Evolutionary conservation across 2,329 filamentous ascomycete genomes (phyloP).

Genomic region (Exophiala spinifera): DNA sequence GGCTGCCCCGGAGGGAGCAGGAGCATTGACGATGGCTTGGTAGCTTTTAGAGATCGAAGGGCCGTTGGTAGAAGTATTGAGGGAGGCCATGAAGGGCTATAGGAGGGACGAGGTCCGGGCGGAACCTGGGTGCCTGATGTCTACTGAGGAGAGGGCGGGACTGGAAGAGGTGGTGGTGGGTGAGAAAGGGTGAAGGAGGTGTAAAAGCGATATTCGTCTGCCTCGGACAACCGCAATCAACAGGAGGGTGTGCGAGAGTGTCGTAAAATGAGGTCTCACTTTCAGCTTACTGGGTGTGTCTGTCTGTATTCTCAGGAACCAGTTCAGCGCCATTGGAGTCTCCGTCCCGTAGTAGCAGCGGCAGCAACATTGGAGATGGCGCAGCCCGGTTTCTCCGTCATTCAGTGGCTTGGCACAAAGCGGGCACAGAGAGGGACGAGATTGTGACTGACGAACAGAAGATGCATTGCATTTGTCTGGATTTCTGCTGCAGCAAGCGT

Average conservation of each 20-base stretch:
- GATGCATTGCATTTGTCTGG: too few relatives aligned
- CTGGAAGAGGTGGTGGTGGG: not conserved
- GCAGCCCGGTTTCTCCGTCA: not conserved
- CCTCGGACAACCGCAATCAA: too few relatives aligned
- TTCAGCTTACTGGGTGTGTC: not conserved
- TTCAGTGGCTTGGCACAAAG: not conserved
- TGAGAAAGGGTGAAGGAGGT: not conserved
- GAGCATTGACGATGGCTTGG: conserved; percentile 62
- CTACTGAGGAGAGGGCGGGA: too few relatives aligned
- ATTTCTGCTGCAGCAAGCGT: too few relatives aligned
- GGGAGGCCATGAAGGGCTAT: conserved; percentile 63
- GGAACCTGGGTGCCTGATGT: conserved; percentile 2
- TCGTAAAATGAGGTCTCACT: not conserved
- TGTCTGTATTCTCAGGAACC: not conserved
- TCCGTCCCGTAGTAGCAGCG: not conserved
- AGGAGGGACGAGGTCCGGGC: conserved; percentile 2
- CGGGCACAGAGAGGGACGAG: too few relatives aligned
- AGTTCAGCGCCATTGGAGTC: not conserved
- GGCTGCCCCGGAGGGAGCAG: conserved; percentile 54
- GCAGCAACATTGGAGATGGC: not conserved
- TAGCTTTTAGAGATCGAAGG: conserved; percentile 77
- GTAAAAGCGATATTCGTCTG: too few relatives aligned
- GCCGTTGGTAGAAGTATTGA: conserved; percentile 76
- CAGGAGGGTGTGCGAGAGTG: not conserved
- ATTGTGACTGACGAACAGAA: too few relatives aligned